Conservation (phyloP, 2,329 filamentous ascomycete species). For the Epichloe sp. region DNA sequence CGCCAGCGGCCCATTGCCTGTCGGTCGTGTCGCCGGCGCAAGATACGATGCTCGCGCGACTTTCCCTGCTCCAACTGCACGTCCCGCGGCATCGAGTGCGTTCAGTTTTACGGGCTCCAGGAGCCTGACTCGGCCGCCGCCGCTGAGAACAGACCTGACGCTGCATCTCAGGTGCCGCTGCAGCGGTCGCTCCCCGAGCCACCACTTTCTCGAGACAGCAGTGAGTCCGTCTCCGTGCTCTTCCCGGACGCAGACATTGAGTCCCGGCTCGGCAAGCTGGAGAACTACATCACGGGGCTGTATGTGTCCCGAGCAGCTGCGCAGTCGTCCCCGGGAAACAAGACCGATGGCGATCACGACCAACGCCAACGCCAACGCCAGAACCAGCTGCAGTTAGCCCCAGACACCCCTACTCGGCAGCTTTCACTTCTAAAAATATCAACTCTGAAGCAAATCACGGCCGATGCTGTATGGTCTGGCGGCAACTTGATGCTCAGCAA, state of each 20-base stretch:
- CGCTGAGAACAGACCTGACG: neutral
- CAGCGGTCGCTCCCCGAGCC: neutral
- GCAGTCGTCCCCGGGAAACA: neutral
- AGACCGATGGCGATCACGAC: neutral
- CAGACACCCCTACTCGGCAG: neutral
- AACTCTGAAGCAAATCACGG: neutral
- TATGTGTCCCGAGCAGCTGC: neutral
- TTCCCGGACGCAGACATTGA: neutral
- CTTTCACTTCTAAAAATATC: neutral
- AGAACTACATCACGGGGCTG: neutral
- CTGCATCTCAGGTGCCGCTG: neutral
- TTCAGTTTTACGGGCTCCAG: constrained; percentile 4
- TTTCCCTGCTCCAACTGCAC: constrained; percentile 22
- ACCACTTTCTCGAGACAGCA: neutral
- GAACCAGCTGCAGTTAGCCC: neutral
- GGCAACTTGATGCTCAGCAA: neutral
- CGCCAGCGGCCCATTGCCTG: constrained; percentile 20
- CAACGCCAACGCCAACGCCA: neutral
- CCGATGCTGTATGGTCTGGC: constrained; percentile 1
- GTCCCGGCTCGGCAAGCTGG: constrained; percentile 1
- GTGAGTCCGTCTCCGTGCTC: neutral
- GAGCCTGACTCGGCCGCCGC: neutral
- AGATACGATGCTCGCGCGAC: constrained; percentile 19
- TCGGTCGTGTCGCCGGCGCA: constrained; percentile 18
- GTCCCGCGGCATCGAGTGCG: constrained; percentile 16